Evolutionary conservation across 768 basidiomycete species (phyloP).

Genomic region (Auricularia sp.): DNA sequence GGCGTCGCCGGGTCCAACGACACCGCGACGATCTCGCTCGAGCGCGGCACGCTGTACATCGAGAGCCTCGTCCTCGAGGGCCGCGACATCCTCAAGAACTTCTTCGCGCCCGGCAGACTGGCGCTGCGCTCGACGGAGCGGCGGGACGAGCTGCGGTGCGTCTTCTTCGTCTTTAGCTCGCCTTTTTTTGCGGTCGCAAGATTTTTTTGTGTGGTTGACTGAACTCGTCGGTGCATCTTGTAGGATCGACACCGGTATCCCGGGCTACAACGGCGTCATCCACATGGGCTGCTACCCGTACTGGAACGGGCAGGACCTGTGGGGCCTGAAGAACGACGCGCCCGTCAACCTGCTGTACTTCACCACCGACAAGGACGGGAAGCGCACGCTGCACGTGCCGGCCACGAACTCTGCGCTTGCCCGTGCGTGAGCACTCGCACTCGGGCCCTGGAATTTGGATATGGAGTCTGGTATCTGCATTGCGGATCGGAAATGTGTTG

Average conservation of each 20-base stretch:
- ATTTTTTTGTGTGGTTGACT: too few relatives aligned
- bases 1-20: constrained; percentile 2
- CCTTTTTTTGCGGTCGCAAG: too few relatives aligned
- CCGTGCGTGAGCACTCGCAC: neutral
- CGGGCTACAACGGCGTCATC: constrained; percentile 18
- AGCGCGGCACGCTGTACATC: constrained; percentile 17
- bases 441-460: too few relatives aligned
- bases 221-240: neutral
- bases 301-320: constrained; percentile 22
- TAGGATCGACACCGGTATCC: constrained; percentile 22
- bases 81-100: constrained; percentile 13
- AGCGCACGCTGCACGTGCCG: constrained; percentile 9
- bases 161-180: too few relatives aligned
- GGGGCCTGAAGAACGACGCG: constrained; percentile 19
- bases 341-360: constrained; percentile 20
- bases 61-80: constrained; percentile 10
- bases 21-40: constrained; percentile 7
- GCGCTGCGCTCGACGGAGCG: constrained; percentile 18
- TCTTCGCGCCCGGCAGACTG: constrained; percentile 13
- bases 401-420: constrained; percentile 7
- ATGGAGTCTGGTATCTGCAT: too few relatives aligned
- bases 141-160: constrained; percentile 24
- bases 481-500: too few relatives aligned
- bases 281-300: constrained; percentile 25
- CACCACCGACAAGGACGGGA: constrained; percentile 6